A percentile compares a stretch with the other conserved stretches of the same genome.
Evolutionary conservation across 192 early-diverging fungal species (phyloP).

Genomic region (Geranomyces michiganensis): DNA sequence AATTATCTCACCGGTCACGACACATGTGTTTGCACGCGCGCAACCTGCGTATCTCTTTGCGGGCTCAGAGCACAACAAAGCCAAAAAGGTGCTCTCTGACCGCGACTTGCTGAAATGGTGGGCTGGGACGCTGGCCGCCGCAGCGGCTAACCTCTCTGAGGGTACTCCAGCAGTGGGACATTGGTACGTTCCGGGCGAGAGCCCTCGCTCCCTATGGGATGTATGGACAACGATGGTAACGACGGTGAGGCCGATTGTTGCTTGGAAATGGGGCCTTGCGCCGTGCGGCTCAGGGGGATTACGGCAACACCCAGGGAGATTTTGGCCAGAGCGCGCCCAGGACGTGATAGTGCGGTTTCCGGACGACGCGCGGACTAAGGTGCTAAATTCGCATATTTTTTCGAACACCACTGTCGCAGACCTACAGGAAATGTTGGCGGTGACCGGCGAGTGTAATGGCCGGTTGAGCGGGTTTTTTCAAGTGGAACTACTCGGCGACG

Average conservation of each 20-base stretch:
- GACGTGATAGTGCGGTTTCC: conserved; percentile 51
- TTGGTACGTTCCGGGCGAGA: conserved; percentile 62
- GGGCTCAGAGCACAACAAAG: conserved; percentile 50
- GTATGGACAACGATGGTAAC: background rate
- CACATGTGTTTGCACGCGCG: conserved; percentile 77
- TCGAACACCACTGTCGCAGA: conserved; percentile 50
- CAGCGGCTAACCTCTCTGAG: background rate
- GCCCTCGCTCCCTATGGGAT: background rate
- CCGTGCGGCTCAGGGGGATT: background rate
- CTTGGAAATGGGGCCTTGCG: background rate
- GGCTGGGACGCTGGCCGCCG: conserved; percentile 52
- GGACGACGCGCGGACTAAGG: conserved; percentile 58
- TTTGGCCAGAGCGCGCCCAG: background rate
- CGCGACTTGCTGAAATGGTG: conserved; percentile 76
- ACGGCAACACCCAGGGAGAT: background rate
- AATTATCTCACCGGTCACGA: no score
- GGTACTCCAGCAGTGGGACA: conserved; percentile 33
- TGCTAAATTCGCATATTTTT: conserved; percentile 27
- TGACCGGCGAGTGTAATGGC: conserved; percentile 76
- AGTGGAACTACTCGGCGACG: conserved; percentile 8
- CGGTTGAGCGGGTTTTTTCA: conserved; percentile 69
- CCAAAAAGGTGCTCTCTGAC: conserved; percentile 69
- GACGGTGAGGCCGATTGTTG: background rate
- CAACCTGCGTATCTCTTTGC: conserved; percentile 88
- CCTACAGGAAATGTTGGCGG: conserved; percentile 68